Evolutionary conservation across 352 stramenopile species (phyloP).

Genomic region (Pythium periplocum): DNA sequence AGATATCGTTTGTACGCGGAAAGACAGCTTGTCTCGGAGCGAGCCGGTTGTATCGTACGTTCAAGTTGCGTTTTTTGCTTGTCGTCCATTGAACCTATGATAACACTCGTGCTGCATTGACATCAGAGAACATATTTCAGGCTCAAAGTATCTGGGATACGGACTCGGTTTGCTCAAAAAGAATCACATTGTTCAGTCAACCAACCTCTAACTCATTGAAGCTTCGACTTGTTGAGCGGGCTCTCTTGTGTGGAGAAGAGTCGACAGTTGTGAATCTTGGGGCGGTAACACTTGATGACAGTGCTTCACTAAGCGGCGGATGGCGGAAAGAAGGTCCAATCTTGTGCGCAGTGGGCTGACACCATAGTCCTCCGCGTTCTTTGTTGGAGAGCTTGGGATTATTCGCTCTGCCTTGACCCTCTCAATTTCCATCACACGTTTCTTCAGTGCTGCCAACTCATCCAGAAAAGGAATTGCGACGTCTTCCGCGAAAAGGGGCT

Average conservation of each 20-base stretch:
- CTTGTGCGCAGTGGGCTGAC: slow-evolving; percentile 36
- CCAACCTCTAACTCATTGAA: slow-evolving; percentile 20
- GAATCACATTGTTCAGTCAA: slow-evolving; percentile 48
- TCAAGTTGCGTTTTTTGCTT: too few species aligned
- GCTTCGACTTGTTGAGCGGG: neutral
- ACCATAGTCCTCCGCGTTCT: slow-evolving; percentile 35
- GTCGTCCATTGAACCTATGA: too few species aligned
- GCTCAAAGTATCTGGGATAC: slow-evolving; percentile 73
- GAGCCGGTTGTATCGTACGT: too few species aligned
- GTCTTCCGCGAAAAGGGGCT: slow-evolving; percentile 6
- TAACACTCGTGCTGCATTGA: too few species aligned
- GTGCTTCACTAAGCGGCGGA: slow-evolving; percentile 37
- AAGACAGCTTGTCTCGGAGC: too few species aligned
- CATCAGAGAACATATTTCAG: slow-evolving; percentile 1
- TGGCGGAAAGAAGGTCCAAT: slow-evolving; percentile 44
- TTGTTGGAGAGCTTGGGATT: neutral
- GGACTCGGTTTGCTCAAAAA: slow-evolving; percentile 75
- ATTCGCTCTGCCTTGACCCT: neutral
- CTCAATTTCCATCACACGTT: neutral
- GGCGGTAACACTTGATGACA: slow-evolving; percentile 18
- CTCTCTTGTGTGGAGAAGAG: too few species aligned
- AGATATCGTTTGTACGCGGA: neutral
- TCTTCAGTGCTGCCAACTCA: too few species aligned
- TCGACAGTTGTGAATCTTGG: too few species aligned
- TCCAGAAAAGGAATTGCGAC: neutral